phyloP scores from a whole-genome alignment of 306 rosid species.

The Hippophae tibetana region DNA sequence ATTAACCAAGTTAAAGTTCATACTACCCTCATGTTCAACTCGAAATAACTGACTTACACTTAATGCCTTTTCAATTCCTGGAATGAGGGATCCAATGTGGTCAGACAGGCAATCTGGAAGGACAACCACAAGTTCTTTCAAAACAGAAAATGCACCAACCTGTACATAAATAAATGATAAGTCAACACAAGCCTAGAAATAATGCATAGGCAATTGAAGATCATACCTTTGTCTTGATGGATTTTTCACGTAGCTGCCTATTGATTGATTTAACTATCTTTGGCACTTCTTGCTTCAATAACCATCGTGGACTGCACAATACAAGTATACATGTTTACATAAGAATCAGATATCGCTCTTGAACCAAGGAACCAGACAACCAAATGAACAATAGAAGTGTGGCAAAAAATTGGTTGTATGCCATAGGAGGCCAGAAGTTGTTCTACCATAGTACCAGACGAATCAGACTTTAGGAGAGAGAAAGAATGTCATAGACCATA shows the following conservation, averaged over 20 bases:
- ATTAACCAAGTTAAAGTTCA: too few relatives aligned
- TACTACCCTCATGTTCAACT: not conserved
- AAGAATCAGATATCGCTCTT: not conserved
- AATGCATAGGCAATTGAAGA: conserved; percentile 3
- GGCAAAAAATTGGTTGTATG: too few relatives aligned
- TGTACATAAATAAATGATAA: conserved; percentile 26
- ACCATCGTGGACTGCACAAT: conserved; percentile 88
- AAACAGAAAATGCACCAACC: conserved; percentile 98
- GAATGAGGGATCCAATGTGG: conserved; percentile 96
- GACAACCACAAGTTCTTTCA: conserved; percentile 95
- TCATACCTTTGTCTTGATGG: conserved; percentile 94
- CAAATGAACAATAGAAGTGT: not conserved
- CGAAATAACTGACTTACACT: conserved; percentile 42
- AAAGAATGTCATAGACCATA: too few relatives aligned
- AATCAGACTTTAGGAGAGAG: not conserved
- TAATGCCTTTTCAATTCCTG: conserved; percentile 94
- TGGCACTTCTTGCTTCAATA: conserved; percentile 91
- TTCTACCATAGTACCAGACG: not conserved
- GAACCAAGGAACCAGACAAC: conserved; percentile 7
- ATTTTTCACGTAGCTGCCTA: conserved; percentile 95
- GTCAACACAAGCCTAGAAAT: not conserved
- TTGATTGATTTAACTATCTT: conserved; percentile 81
- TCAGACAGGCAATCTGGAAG: conserved; percentile 97
- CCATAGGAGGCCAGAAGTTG: too few relatives aligned
- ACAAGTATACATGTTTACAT: conserved; percentile 13